A percentile compares a stretch with the other conserved stretches of the same genome.
Evolutionary conservation across 1,284 basidiomycete species (phyloP).

Genomic region (Malassezia arunalokei): DNA sequence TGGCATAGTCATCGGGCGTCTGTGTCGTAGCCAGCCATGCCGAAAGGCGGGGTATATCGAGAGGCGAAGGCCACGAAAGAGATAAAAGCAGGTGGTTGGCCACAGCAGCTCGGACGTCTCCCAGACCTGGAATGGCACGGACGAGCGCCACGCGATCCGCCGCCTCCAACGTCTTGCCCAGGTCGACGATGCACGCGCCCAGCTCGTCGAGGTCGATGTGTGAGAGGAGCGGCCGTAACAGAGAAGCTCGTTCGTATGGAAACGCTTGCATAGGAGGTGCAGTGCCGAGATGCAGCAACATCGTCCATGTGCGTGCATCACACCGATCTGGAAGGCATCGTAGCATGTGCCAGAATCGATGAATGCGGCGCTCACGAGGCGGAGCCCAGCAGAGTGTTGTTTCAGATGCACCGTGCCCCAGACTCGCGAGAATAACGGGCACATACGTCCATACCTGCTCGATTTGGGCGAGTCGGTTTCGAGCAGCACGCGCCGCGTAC

Average conservation of each 20-base stretch:
- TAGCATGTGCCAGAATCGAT: neutral
- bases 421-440: too few relatives aligned
- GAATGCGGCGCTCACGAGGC: neutral
- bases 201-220: neutral
- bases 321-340: neutral
- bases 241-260: neutral
- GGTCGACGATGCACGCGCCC: neutral
- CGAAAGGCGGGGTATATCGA: neutral
- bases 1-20: neutral
- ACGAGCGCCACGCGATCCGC: neutral
- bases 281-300: neutral
- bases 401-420: too few relatives aligned
- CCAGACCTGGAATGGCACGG: neutral
- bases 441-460: too few relatives aligned
- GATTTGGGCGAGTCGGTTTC: too few relatives aligned
- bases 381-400: neutral
- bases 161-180: neutral
- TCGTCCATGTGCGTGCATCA: neutral
- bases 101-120: neutral
- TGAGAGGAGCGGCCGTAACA: neutral
- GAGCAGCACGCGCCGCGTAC: too few relatives aligned
- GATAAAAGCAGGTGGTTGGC: neutral
- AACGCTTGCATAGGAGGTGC: neutral
- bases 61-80: neutral
- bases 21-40: neutral